These are phyloP conservation scores for Pyrenochaeta sp. DNA, from an alignment of 2,329 filamentous ascomycete genomes.

Conservation along the genomic window DNA sequence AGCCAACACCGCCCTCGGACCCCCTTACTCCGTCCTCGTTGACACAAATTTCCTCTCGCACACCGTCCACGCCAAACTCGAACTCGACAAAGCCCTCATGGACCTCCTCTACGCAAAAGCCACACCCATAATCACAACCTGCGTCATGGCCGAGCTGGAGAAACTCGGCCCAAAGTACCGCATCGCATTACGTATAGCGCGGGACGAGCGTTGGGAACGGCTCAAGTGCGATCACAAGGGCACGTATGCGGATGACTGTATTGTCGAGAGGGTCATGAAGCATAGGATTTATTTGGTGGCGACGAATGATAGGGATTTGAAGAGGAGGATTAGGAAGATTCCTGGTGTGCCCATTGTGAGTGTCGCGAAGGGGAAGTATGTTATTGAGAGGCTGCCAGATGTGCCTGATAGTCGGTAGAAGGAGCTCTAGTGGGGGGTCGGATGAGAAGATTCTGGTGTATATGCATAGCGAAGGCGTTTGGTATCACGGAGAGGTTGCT, in stretches of 20 bases:
- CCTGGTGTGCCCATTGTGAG: constrained; percentile 80
- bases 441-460: background rate
- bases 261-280: constrained; percentile 54
- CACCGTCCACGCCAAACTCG: constrained; percentile 89
- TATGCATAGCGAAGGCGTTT: constrained; percentile 18
- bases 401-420: constrained; percentile 69
- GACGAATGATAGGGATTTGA: constrained; percentile 66
- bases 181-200: constrained; percentile 82
- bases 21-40: constrained; percentile 77
- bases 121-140: constrained; percentile 82
- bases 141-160: constrained; percentile 83
- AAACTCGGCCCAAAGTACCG: constrained; percentile 87
- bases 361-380: constrained; percentile 88
- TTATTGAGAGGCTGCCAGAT: constrained; percentile 89
- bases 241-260: constrained; percentile 79
- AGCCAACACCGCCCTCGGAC: constrained; percentile 80
- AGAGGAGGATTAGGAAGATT: constrained; percentile 84
- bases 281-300: constrained; percentile 57
- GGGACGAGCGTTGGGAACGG: constrained; percentile 88
- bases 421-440: background rate
- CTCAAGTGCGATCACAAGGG: constrained; percentile 91
- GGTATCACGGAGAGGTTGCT: background rate
- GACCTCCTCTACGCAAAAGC: constrained; percentile 93
- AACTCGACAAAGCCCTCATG: constrained; percentile 88
- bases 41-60: constrained; percentile 61